These are phyloP conservation scores for Xylaria palmicola DNA, from an alignment of 495 filamentous ascomycete genomes.

Conservation along the genomic window DNA sequence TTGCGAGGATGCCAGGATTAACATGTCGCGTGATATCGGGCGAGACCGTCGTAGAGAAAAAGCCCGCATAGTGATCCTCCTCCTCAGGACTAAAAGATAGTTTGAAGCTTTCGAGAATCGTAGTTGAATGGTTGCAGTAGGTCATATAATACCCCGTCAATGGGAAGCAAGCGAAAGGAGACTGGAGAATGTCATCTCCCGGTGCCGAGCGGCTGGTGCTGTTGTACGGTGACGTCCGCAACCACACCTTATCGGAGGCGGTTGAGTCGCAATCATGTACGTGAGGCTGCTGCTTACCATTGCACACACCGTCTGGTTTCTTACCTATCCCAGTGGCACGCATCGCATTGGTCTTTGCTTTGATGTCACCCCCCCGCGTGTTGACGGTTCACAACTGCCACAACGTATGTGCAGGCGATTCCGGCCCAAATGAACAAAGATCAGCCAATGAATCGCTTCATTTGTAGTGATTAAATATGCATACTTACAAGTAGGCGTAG, in stretches of 20 bases:
- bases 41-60: neutral
- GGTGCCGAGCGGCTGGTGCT: neutral
- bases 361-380: neutral
- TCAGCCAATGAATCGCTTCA: neutral
- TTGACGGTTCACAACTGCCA: neutral
- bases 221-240: neutral
- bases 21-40: neutral
- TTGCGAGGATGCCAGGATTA: neutral
- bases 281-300: neutral
- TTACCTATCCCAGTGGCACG: neutral
- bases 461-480: neutral
- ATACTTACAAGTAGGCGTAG: neutral
- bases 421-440: neutral
- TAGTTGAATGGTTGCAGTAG: neutral
- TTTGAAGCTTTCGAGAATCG: neutral
- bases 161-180: neutral
- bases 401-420: neutral
- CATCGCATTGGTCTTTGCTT: neutral
- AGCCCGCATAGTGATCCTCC: neutral
- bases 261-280: neutral
- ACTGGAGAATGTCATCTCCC: neutral
- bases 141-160: neutral
- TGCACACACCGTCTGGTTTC: neutral
- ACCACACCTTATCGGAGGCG: neutral
- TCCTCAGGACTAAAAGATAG: neutral